Evolutionary conservation across 2,329 filamentous ascomycete genomes (phyloP).

Genomic region (Colletotrichum phormii): DNA sequence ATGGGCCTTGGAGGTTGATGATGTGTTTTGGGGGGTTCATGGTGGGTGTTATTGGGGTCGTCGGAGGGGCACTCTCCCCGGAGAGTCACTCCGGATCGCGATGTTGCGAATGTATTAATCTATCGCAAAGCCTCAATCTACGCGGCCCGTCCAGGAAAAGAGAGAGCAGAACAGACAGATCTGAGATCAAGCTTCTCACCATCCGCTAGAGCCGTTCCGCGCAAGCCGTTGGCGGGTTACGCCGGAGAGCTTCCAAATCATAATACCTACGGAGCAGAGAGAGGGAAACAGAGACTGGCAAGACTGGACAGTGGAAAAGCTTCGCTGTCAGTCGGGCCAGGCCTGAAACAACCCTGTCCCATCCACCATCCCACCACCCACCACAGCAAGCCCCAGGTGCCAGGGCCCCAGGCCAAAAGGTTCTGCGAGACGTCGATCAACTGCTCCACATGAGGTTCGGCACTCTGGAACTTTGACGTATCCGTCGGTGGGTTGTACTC

Average conservation of each 20-base stretch:
- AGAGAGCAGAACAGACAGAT: neutral
- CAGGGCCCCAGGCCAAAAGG: constrained; percentile 3
- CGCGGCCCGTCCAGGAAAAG: neutral
- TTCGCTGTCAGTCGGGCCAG: constrained; percentile 17
- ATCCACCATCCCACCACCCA: neutral
- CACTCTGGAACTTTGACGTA: constrained; percentile 3
- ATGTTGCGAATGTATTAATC: too few relatives aligned
- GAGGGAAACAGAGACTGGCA: neutral
- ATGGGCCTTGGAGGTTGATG: constrained; percentile 7
- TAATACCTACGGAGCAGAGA: neutral
- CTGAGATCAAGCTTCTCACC: neutral
- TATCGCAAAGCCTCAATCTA: neutral
- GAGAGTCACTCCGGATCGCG: constrained; percentile 4
- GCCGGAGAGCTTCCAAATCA: neutral
- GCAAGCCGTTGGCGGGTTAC: neutral
- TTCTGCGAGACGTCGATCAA: constrained; percentile 32
- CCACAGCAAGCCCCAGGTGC: neutral
- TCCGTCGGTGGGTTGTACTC: neutral
- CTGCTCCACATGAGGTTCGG: constrained; percentile 33
- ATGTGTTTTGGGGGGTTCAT: neutral
- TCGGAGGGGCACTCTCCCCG: neutral
- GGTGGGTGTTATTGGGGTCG: constrained; percentile 11
- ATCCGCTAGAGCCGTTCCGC: neutral
- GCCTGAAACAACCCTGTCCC: constrained; percentile 36
- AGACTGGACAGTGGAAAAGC: constrained; percentile 14